A percentile compares a stretch with the other conserved stretches of the same genome.
Evolutionary conservation across 768 basidiomycete species (phyloP).

Genomic region (Leccinum boreale): DNA sequence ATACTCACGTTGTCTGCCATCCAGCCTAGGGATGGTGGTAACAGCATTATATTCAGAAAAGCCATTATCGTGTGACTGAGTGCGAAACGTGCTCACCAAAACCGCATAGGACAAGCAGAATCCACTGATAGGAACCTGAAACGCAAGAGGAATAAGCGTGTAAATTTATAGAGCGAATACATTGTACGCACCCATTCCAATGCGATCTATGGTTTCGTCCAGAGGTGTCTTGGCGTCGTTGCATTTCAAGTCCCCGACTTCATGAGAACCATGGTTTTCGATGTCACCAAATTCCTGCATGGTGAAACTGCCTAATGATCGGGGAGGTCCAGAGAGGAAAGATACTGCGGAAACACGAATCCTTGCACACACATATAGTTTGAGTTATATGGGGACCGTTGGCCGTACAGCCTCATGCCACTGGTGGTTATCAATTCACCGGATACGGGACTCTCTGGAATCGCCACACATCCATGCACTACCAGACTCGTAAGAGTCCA

Average conservation of each 20-base stretch:
- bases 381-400: too few species aligned
- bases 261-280: slow-evolving; percentile 24
- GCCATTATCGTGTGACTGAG: neutral
- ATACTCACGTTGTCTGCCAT: slow-evolving; percentile 81
- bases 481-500: too few species aligned
- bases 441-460: neutral
- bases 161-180: neutral
- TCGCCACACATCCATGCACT: too few species aligned
- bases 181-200: slow-evolving; percentile 70
- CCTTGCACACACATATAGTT: too few species aligned
- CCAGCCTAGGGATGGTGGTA: slow-evolving; percentile 58
- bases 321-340: neutral
- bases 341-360: neutral
- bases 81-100: slow-evolving; percentile 57
- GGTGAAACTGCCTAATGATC: neutral
- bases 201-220: slow-evolving; percentile 84
- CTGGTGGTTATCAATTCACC: too few species aligned
- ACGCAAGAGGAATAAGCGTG: neutral
- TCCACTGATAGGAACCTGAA: slow-evolving; percentile 76
- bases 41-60: neutral
- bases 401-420: too few species aligned
- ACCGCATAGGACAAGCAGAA: slow-evolving; percentile 78
- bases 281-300: neutral
- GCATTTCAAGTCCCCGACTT: slow-evolving; percentile 23
- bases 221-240: slow-evolving; percentile 54